Evolutionary conservation across 2,329 filamentous ascomycete species (phyloP).

Genomic region (Phyllosticta citrichinensis): DNA sequence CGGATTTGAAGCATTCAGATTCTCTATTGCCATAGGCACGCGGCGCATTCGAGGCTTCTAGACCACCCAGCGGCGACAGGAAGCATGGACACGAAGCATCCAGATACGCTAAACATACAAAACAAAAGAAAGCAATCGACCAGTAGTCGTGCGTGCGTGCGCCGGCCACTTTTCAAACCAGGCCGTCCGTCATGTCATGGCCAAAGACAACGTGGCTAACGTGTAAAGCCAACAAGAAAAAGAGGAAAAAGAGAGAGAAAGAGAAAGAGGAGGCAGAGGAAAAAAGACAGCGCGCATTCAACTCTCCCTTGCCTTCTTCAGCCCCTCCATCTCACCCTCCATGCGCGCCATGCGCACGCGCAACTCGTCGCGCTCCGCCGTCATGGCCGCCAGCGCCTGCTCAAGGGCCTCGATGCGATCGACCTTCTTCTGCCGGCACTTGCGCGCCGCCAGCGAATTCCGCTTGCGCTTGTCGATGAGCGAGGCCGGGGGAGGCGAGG

Average conservation of each 20-base stretch:
- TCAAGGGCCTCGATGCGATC: constrained; percentile 57
- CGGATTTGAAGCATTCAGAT: no score
- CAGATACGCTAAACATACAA: no score
- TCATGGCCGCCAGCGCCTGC: constrained; percentile 46
- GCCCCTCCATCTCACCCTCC: constrained; percentile 54
- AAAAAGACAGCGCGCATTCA: background rate
- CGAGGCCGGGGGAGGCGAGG: background rate
- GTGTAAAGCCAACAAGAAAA: no score
- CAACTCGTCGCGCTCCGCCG: constrained; percentile 53
- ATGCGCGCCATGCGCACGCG: constrained; percentile 52
- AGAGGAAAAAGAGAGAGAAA: background rate
- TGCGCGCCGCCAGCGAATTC: constrained; percentile 62
- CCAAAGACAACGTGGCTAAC: no score
- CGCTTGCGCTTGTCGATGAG: constrained; percentile 46
- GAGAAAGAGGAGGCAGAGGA: background rate
- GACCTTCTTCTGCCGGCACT: constrained; percentile 61
- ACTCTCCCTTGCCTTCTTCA: constrained; percentile 36
- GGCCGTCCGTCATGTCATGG: no score
- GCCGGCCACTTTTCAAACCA: no score
- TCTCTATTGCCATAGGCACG: no score
- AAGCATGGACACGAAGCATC: no score
- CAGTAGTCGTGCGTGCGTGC: no score
- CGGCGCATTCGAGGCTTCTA: no score
- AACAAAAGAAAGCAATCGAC: no score
- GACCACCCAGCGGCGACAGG: no score